These are phyloP conservation scores for Hyphopichia pseudoburtonii DNA, from an alignment of 1,139 yeast species.

Conservation along the genomic window DNA sequence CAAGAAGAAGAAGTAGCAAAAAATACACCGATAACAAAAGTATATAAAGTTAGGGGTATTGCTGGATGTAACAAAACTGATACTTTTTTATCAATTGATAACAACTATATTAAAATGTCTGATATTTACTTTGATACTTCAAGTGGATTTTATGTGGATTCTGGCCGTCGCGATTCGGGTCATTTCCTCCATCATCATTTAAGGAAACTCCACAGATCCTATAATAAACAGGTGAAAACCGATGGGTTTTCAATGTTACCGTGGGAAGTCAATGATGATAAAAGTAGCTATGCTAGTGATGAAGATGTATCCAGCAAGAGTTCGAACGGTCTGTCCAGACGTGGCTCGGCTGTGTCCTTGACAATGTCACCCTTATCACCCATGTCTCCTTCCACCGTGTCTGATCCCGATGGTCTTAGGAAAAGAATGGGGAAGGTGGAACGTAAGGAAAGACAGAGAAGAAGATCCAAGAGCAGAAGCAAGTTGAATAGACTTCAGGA, in stretches of 20 bases:
- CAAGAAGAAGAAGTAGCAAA: no score
- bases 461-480: constrained; percentile 20
- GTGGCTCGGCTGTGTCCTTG: no score
- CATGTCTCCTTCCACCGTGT: not conserved
- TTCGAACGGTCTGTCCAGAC: no score
- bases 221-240: constrained; percentile 6
- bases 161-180: not conserved
- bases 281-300: constrained; percentile 1
- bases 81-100: not conserved
- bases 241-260: constrained; percentile 36
- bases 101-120: not conserved
- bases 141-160: constrained; percentile 18
- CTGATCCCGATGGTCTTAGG: not conserved
- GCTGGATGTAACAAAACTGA: no score
- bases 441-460: constrained; percentile 32
- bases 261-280: constrained; percentile 16
- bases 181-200: not conserved
- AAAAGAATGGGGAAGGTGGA: constrained; percentile 21
- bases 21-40: no score
- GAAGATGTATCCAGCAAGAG: constrained; percentile 1
- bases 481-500: not conserved
- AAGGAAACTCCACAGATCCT: constrained; percentile 7
- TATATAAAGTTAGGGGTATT: no score
- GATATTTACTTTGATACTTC: constrained; percentile 14
- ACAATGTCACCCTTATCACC: constrained; percentile 1